Evolutionary conservation across 208 protist genomes (phyloP).

Genomic region (Lotmaria passim): DNA sequence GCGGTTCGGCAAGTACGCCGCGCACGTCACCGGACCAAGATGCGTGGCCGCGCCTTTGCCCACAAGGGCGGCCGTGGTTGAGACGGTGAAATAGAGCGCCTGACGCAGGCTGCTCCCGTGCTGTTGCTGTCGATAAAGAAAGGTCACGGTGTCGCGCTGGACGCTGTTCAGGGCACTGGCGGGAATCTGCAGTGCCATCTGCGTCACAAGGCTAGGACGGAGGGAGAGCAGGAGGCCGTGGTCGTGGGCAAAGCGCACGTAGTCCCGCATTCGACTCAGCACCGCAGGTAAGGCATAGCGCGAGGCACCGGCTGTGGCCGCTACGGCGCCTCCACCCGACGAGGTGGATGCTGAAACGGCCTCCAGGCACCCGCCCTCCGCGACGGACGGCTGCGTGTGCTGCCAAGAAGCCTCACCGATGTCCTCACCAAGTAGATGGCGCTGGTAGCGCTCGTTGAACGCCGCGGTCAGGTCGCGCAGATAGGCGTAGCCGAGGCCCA

Average conservation of each 20-base stretch:
- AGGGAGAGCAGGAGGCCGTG: constrained; percentile 56
- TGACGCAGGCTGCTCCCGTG: background rate
- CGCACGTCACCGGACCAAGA: constrained; percentile 46
- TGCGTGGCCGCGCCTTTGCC: constrained; percentile 40
- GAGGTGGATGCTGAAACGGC: too few relatives aligned
- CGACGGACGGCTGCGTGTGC: background rate
- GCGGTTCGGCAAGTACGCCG: constrained; percentile 48
- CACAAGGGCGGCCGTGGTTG: background rate
- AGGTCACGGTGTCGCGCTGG: constrained; percentile 37
- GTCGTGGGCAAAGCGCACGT: constrained; percentile 78
- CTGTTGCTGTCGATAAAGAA: constrained; percentile 20
- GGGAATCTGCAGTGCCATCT: constrained; percentile 57
- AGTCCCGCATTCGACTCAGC: constrained; percentile 59
- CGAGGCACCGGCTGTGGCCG: background rate
- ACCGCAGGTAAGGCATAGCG: constrained; percentile 27
- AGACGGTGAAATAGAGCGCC: constrained; percentile 18
- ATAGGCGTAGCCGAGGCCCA: constrained; percentile 62
- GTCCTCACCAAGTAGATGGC: constrained; percentile 55
- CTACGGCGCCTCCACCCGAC: too few relatives aligned
- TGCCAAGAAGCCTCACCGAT: constrained; percentile 24
- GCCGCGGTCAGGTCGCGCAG: constrained; percentile 70
- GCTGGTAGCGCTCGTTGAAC: constrained; percentile 72
- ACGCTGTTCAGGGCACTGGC: constrained; percentile 23
- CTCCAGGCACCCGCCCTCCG: too few relatives aligned
- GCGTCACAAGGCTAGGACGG: constrained; percentile 57